phyloP scores from a whole-genome alignment of 495 filamentous ascomycete species.

The Talaromyces liani region DNA sequence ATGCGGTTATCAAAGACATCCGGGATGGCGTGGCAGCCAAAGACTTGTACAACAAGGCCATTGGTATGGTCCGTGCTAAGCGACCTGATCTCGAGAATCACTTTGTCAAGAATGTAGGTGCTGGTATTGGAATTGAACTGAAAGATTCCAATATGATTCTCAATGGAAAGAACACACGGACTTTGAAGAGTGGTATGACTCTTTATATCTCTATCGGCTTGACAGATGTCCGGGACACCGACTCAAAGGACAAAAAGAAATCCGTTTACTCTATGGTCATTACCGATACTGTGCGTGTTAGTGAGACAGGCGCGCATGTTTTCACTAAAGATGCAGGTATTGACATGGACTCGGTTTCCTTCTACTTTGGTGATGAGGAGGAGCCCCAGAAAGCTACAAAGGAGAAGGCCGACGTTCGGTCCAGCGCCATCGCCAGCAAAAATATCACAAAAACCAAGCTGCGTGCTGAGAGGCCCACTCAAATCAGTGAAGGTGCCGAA shows the following conservation, averaged over 20 bases:
- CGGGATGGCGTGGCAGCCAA: constrained; percentile 81
- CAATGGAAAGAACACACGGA: constrained; percentile 73
- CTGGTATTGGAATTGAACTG: constrained; percentile 86
- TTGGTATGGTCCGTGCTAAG: constrained; percentile 68
- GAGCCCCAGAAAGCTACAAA: constrained; percentile 52
- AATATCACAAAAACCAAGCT: constrained; percentile 93
- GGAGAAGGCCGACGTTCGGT: constrained; percentile 73
- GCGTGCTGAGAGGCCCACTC: constrained; percentile 78
- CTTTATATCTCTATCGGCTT: constrained; percentile 82
- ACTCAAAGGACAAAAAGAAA: constrained; percentile 77
- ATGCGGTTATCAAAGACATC: constrained; percentile 78
- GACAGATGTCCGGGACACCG: constrained; percentile 74
- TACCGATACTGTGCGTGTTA: constrained; percentile 87
- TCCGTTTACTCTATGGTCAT: constrained; percentile 83
- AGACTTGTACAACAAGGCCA: constrained; percentile 85
- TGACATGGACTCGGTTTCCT: constrained; percentile 85
- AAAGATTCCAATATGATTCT: constrained; percentile 74
- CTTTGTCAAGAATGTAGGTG: constrained; percentile 83
- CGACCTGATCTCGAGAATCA: constrained; percentile 92
- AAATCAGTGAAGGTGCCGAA: constrained; percentile 85
- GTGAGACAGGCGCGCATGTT: constrained; percentile 60
- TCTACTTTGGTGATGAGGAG: constrained; percentile 95
- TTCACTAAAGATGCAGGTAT: constrained; percentile 90
- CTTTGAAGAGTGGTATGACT: constrained; percentile 94
- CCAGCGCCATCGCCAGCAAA: constrained; percentile 76